Percentiles rank a stretch among this genome's conserved stretches.
Conservation (phyloP, 352 stramenopile species). For the Pythium chondricola region DNA sequence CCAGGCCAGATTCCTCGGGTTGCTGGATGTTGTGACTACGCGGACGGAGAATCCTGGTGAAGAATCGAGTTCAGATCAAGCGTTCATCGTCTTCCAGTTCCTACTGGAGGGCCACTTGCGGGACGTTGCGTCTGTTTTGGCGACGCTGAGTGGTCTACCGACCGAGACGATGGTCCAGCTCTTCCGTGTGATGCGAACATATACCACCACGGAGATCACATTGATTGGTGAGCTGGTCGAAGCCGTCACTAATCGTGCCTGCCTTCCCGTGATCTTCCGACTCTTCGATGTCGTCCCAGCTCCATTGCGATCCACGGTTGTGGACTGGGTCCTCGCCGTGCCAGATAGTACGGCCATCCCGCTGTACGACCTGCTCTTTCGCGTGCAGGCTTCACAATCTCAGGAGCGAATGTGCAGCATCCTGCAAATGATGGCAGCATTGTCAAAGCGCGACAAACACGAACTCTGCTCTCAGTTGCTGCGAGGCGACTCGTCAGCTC, state of each 20-base stretch:
- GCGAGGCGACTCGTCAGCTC: too few species aligned
- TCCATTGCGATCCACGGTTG: constrained; percentile 23
- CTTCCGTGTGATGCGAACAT: constrained; percentile 21
- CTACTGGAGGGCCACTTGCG: constrained; percentile 35
- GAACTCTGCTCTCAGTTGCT: constrained; percentile 22
- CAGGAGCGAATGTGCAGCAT: constrained; percentile 16
- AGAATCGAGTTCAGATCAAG: neutral
- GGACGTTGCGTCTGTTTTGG: constrained; percentile 33
- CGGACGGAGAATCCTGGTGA: constrained; percentile 3
- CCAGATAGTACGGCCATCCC: constrained; percentile 24
- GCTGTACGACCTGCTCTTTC: constrained; percentile 40
- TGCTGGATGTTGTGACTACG: neutral
- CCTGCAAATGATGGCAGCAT: constrained; percentile 32
- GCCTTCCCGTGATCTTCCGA: constrained; percentile 26
- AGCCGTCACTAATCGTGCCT: constrained; percentile 13
- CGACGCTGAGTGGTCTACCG: constrained; percentile 33
- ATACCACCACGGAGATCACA: constrained; percentile 26
- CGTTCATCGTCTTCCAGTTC: constrained; percentile 35
- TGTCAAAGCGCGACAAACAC: constrained; percentile 35
- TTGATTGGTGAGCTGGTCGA: constrained; percentile 43
- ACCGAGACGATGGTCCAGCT: constrained; percentile 17
- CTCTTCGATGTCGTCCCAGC: constrained; percentile 27
- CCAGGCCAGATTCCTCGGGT: constrained; percentile 15
- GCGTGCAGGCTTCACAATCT: constrained; percentile 5
- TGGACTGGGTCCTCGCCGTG: constrained; percentile 39